Percentiles rank a stretch among this genome's conserved stretches.
Evolutionary conservation across 768 basidiomycete species (phyloP).

Genomic region (Amanita brunnescens): DNA sequence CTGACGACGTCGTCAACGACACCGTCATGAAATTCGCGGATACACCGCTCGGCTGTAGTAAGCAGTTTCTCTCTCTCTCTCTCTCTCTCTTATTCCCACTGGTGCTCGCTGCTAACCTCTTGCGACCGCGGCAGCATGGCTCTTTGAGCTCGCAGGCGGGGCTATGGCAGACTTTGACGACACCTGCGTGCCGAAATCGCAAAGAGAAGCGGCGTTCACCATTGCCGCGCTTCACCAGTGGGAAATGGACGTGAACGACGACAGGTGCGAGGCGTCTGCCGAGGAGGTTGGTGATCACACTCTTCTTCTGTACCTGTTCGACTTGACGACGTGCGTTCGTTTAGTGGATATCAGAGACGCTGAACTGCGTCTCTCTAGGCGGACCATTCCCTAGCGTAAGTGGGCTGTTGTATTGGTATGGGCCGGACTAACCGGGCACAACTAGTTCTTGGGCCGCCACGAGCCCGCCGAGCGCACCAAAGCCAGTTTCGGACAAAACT

Average conservation of each 20-base stretch:
- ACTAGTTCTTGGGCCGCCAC: constrained; percentile 67
- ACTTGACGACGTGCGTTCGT: too few relatives aligned
- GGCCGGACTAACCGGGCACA: background rate
- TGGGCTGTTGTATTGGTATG: too few relatives aligned
- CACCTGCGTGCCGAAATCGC: constrained; percentile 65
- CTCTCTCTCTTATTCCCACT: too few relatives aligned
- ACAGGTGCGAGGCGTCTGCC: constrained; percentile 71
- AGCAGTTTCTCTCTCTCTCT: constrained; percentile 22
- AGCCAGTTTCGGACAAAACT: constrained; percentile 67
- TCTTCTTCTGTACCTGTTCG: background rate
- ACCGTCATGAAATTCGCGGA: constrained; percentile 76
- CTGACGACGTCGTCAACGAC: constrained; percentile 78
- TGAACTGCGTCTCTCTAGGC: constrained; percentile 64
- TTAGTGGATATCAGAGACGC: constrained; percentile 74
- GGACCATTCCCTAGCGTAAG: constrained; percentile 81
- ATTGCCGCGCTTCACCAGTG: constrained; percentile 90
- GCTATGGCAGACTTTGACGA: constrained; percentile 67
- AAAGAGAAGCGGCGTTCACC: constrained; percentile 76
- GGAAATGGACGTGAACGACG: constrained; percentile 78
- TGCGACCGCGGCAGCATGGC: too few relatives aligned
- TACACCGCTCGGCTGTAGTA: constrained; percentile 88
- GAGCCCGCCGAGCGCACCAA: constrained; percentile 56
- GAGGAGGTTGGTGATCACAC: constrained; percentile 49
- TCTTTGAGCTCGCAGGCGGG: constrained; percentile 86
- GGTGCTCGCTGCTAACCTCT: too few relatives aligned